Percentiles rank a stretch among this genome's conserved stretches.
Evolutionary conservation across 78 protist species (phyloP).

Genomic region (Carpediemonas membranifera): DNA sequence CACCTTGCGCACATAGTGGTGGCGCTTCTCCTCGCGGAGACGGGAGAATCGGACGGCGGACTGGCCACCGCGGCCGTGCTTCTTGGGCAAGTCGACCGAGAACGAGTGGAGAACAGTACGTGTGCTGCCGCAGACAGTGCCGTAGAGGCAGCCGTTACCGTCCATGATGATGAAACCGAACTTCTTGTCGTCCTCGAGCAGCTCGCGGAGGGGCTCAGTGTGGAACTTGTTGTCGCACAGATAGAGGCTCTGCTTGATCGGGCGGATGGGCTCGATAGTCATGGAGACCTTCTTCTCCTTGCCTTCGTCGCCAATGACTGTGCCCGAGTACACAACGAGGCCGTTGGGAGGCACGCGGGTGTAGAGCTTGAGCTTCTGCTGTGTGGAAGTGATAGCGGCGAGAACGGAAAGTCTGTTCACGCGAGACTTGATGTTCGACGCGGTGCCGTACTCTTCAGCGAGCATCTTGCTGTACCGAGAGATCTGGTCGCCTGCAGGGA

Average conservation of each 20-base stretch:
- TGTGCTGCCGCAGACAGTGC: slow-evolving; percentile 80
- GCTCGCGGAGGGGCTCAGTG: slow-evolving; percentile 78
- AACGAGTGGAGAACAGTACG: slow-evolving; percentile 82
- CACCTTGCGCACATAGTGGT: slow-evolving; percentile 88
- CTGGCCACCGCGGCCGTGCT: slow-evolving; percentile 98
- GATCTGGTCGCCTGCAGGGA: slow-evolving; percentile 90
- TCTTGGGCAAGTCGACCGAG: slow-evolving; percentile 97
- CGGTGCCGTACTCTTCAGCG: slow-evolving; percentile 96
- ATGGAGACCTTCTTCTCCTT: slow-evolving; percentile 87
- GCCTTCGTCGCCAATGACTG: slow-evolving; percentile 85
- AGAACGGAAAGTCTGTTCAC: slow-evolving; percentile 67
- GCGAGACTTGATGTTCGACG: slow-evolving; percentile 92
- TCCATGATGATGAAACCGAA: slow-evolving; percentile 96
- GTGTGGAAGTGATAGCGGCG: slow-evolving; percentile 88
- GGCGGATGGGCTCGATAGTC: slow-evolving; percentile 96
- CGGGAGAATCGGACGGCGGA: slow-evolving; percentile 97
- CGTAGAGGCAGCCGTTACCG: slow-evolving; percentile 89
- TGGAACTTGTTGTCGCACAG: slow-evolving; percentile 97
- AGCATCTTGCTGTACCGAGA: slow-evolving; percentile 76
- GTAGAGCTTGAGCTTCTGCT: slow-evolving; percentile 71
- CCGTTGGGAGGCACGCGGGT: slow-evolving; percentile 81
- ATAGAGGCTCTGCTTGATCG: slow-evolving; percentile 91
- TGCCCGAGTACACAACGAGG: slow-evolving; percentile 92
- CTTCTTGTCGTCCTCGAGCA: slow-evolving; percentile 85
- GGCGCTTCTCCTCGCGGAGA: slow-evolving; percentile 91